phyloP scores from a whole-genome alignment of 2,329 filamentous ascomycete species.

The Chaetomiaceae sp. region DNA sequence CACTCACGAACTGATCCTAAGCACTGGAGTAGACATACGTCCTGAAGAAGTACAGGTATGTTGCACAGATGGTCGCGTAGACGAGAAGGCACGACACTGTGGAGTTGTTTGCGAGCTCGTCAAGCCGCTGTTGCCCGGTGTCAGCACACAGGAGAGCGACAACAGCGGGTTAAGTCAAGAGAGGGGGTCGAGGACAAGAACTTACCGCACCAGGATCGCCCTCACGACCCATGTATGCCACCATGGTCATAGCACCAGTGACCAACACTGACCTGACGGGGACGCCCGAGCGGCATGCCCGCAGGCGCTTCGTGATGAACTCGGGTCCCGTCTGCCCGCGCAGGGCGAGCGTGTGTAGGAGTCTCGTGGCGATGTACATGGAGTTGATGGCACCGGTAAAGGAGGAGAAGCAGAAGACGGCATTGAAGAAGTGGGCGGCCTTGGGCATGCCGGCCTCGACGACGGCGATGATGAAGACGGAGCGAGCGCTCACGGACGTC shows the following conservation, averaged over 20 bases:
- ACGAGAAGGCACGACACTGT: slow-evolving; percentile 39
- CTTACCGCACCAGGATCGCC: slow-evolving; percentile 35
- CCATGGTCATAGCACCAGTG: slow-evolving; percentile 36
- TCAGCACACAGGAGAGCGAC: slow-evolving; percentile 13
- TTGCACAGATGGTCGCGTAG: slow-evolving; percentile 37
- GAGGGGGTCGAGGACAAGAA: too few species aligned
- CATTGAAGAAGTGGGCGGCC: slow-evolving; percentile 37
- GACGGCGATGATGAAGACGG: slow-evolving; percentile 37
- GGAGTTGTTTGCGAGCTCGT: slow-evolving; percentile 36
- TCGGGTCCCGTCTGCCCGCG: slow-evolving; percentile 37
- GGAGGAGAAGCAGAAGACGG: slow-evolving; percentile 36
- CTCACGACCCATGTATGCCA: slow-evolving; percentile 38
- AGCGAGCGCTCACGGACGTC: slow-evolving; percentile 32
- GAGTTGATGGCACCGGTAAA: slow-evolving; percentile 38
- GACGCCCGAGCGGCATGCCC: slow-evolving; percentile 36
- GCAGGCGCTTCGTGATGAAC: slow-evolving; percentile 36
- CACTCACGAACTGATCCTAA: neutral
- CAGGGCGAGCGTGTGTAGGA: slow-evolving; percentile 36
- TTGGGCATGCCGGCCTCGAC: slow-evolving; percentile 36
- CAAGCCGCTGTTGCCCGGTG: slow-evolving; percentile 30
- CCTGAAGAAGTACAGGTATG: slow-evolving; percentile 37
- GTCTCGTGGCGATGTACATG: slow-evolving; percentile 36
- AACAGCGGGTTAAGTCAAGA: neutral
- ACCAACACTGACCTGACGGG: slow-evolving; percentile 37
- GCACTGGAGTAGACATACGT: slow-evolving; percentile 28